These are phyloP conservation scores for Phytophthora nicotianae DNA, from an alignment of 352 stramenopile genomes.

Conservation along the genomic window DNA sequence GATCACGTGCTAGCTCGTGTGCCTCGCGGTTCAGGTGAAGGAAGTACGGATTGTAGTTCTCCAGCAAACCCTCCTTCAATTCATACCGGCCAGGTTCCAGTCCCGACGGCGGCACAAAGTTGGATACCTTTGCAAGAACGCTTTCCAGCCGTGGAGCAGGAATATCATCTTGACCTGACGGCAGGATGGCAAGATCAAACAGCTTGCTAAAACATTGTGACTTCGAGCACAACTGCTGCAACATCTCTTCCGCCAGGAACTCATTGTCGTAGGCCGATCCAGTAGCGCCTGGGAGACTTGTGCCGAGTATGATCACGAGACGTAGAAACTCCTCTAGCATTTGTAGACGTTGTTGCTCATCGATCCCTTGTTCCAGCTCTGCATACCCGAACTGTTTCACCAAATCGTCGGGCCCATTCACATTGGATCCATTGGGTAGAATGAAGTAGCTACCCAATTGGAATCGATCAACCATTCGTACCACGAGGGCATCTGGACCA, in stretches of 20 bases:
- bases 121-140: conserved; percentile 63
- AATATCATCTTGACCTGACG: conserved; percentile 84
- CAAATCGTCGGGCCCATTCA: conserved; percentile 15
- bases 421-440: conserved; percentile 16
- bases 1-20: conserved; percentile 82
- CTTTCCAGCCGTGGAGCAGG: conserved; percentile 67
- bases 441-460: conserved; percentile 77
- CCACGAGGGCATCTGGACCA: conserved; percentile 63
- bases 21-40: conserved; percentile 85
- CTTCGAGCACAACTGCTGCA: conserved; percentile 85
- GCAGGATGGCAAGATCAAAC: conserved; percentile 80
- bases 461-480: conserved; percentile 80
- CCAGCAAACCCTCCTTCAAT: conserved; percentile 72
- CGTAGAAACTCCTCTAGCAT: conserved; percentile 87
- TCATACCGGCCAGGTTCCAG: conserved; percentile 83
- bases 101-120: conserved; percentile 76
- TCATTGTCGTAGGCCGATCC: conserved; percentile 69
- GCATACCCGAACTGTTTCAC: conserved; percentile 52
- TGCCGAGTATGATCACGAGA: conserved; percentile 78
- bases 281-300: conserved; percentile 66
- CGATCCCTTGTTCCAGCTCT: conserved; percentile 62
- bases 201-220: conserved; percentile 80
- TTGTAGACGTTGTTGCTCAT: conserved; percentile 71
- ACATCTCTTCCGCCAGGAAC: conserved; percentile 84
- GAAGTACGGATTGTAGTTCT: conserved; percentile 89